phyloP scores from a whole-genome alignment of 2,329 filamentous ascomycete genomes.

The Dothiorella sarmentorum region DNA sequence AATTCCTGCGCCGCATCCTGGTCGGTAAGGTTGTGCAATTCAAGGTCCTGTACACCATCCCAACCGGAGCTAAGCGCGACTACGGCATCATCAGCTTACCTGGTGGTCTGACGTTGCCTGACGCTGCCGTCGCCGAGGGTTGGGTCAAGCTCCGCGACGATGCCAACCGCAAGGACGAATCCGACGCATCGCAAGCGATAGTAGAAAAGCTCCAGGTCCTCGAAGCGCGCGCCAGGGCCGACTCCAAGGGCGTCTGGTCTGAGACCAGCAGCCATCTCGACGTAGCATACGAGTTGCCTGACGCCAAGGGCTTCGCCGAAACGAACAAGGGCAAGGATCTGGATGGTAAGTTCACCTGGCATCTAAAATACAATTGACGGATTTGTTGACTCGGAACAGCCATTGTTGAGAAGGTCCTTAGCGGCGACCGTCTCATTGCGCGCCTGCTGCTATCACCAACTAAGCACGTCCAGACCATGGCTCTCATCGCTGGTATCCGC shows the following conservation, averaged over 20 bases:
- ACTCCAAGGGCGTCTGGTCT: constrained; percentile 78
- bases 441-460: constrained; percentile 76
- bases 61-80: constrained; percentile 72
- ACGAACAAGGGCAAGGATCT: constrained; percentile 82
- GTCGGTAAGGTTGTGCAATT: constrained; percentile 88
- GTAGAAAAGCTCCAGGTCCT: constrained; percentile 74
- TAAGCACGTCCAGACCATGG: constrained; percentile 84
- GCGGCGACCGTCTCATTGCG: constrained; percentile 83
- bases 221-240: constrained; percentile 73
- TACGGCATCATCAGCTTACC: constrained; percentile 79
- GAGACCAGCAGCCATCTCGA: constrained; percentile 64
- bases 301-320: constrained; percentile 71
- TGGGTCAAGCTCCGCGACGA: constrained; percentile 95
- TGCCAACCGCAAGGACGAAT: constrained; percentile 85
- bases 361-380: too few relatives aligned
- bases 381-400: constrained; percentile 29
- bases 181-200: constrained; percentile 65
- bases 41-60: constrained; percentile 81
- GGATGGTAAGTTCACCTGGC: constrained; percentile 55
- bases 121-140: constrained; percentile 79
- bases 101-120: constrained; percentile 59
- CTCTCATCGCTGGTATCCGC: constrained; percentile 83
- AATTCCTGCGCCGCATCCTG: constrained; percentile 78
- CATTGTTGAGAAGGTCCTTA: constrained; percentile 85
- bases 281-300: constrained; percentile 74